Base-by-base conservation (phyloP, 768 basidiomycete species). In the Calvatia gigantea region DNA sequence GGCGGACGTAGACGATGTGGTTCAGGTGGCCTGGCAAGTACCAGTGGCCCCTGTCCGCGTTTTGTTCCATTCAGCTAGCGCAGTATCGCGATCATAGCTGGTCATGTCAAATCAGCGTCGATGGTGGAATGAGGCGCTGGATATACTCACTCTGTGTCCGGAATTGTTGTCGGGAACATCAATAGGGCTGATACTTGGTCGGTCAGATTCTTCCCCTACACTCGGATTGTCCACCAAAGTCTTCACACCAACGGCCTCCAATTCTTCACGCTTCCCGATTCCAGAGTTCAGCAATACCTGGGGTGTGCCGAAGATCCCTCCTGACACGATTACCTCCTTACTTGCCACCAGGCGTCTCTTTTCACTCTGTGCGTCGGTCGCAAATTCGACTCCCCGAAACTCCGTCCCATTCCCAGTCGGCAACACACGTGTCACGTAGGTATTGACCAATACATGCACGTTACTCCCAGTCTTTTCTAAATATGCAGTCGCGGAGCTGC, bases 401-500 rank as follows among this genome's bases (percentile, higher is more conserved):
- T 62, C 57, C 0, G 63, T 64, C 12, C 39, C 50, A 21, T 60
- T 58, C 15, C 47, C 9, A 6, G 15, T 4, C 19, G 54, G 54
- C 21, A 58, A 43, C 12, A 61, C 46, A 2, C 58, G 57, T 0
- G 60, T 58, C 32, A 56, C 48, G 28, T 58, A 53, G 3, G 58
- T 59, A 46, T 61, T 61, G 12, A 58, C 8, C 8, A 61, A 38
- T 19, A 61, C 52, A 21, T 51, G 56, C 11, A 57, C 28, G 27
- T 59, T 58, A 4, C 44, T 23, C 25, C 54, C 8, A 23, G 57
- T 31, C 0, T 56, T 59, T 1, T 50, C 60, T 11, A 69, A 60
- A 39, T 68, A 71, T 0, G 64, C 62, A 1, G 62, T 67, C 4
- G 67, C 64, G 0, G 70, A 64, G 43, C 69, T 70, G 23, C 60